Conservation (phyloP, 1,284 basidiomycete genomes). For the Athelia psychrophila region DNA sequence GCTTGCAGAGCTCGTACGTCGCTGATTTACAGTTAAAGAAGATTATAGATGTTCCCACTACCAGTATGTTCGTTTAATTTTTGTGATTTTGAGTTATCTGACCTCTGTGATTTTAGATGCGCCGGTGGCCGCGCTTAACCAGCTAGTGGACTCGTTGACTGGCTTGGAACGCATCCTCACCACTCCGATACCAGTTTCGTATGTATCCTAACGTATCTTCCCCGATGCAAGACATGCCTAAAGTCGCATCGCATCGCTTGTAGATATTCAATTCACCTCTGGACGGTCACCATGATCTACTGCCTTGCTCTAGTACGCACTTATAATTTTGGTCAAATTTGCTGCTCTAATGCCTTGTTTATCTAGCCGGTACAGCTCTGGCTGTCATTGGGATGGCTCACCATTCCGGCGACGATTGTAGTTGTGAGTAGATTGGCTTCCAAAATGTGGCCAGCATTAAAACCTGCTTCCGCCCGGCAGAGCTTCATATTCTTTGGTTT, state of each 20-base stretch:
- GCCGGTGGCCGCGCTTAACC: conserved; percentile 49
- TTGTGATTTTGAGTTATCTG: too few species aligned
- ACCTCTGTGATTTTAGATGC: conserved; percentile 30
- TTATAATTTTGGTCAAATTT: neutral
- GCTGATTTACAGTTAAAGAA: conserved; percentile 58
- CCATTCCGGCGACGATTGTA: conserved; percentile 59
- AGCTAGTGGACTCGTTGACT: conserved; percentile 65
- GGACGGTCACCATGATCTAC: conserved; percentile 60
- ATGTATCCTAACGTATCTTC: conserved; percentile 22
- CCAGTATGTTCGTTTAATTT: conserved; percentile 39
- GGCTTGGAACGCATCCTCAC: conserved; percentile 76
- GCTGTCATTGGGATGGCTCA: conserved; percentile 55
- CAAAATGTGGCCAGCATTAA: too few species aligned
- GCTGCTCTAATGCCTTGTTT: neutral
- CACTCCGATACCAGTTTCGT: conserved; percentile 80
- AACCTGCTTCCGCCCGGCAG: conserved; percentile 6
- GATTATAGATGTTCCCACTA: conserved; percentile 61
- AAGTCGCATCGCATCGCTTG: conserved; percentile 17
- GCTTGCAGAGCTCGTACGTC: conserved; percentile 65
- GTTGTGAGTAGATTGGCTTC: conserved; percentile 18
- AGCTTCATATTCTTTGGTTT: conserved; percentile 70
- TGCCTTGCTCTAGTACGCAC: conserved; percentile 52
- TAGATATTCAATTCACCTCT: conserved; percentile 61
- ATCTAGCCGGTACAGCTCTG: conserved; percentile 69
- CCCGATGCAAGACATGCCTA: too few species aligned